Percentiles rank a stretch among this genome's conserved stretches.
Conservation (phyloP, 176 grass and related monocot species). For the Zoysia pacifica region DNA sequence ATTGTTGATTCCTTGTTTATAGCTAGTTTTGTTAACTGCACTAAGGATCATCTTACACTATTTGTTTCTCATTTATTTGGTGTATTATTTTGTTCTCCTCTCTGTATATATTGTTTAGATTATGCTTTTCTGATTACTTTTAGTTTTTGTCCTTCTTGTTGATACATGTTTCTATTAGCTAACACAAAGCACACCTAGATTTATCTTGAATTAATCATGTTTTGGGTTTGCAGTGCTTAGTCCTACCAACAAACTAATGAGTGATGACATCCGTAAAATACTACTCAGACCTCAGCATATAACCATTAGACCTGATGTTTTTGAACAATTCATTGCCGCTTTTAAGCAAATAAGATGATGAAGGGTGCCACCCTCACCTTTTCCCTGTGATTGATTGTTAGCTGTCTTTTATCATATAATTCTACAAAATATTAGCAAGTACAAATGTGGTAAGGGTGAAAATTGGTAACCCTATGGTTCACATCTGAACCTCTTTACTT, state of each 20-base stretch:
- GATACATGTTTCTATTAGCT: background rate
- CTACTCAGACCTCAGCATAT: background rate
- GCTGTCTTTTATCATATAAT: constrained; percentile 5
- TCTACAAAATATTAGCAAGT: constrained; percentile 18
- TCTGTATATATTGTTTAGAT: background rate
- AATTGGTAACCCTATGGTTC: no score
- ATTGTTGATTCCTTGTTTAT: constrained; percentile 28
- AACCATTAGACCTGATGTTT: background rate
- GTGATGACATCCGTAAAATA: background rate
- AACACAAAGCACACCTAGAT: background rate
- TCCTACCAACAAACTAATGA: background rate
- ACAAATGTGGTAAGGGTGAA: background rate
- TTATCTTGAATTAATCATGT: background rate
- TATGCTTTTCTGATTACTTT: constrained; percentile 16
- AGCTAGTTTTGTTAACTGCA: no score
- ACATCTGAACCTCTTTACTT: no score
- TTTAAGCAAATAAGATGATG: background rate
- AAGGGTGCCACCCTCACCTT: background rate
- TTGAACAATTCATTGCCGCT: background rate
- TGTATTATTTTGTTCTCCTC: background rate
- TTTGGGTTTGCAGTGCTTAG: background rate
- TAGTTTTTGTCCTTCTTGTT: background rate
- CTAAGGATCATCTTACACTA: no score
- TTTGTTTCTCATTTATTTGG: background rate
- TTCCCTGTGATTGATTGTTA: background rate